Percentiles rank a stretch among this genome's conserved stretches.
Evolutionary conservation across 371 early-diverging fungal genomes (phyloP).

Genomic region (Scutellospora calospora): DNA sequence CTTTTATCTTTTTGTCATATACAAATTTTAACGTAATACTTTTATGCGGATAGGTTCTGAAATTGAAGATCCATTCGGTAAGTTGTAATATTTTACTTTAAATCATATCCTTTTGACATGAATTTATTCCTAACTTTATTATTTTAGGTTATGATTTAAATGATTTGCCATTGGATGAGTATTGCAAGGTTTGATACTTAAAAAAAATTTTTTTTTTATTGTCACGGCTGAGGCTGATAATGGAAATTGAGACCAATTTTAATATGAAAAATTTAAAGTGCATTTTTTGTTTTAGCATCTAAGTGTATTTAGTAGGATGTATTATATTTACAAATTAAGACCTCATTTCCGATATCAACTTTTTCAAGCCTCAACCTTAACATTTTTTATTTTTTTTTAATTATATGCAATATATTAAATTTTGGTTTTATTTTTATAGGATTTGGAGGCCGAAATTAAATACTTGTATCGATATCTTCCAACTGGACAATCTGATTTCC

Average conservation of each 20-base stretch:
- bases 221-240: no score
- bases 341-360: no score
- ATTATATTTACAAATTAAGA: no score
- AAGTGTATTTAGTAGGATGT: no score
- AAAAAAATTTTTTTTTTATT: no score
- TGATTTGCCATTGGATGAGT: conserved; percentile 50
- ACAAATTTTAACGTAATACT: no score
- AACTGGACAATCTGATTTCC: no score
- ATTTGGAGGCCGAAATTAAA: conserved; percentile 43
- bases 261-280: no score
- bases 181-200: conserved; percentile 45
- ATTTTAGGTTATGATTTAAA: conserved; percentile 54
- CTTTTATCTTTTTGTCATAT: no score
- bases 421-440: not conserved
- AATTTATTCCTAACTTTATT: conserved; percentile 54
- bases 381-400: not conserved
- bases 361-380: no score
- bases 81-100: not conserved
- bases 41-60: conserved; percentile 40
- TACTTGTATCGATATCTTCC: conserved; percentile 28
- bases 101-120: not conserved
- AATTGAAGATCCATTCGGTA: conserved; percentile 78
- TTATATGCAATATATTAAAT: not conserved
- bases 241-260: no score
- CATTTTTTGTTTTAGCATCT: no score